Evolutionary conservation across 202 grass and related monocot genomes (phyloP).

Genomic region (Schoenoplectus triqueter): DNA sequence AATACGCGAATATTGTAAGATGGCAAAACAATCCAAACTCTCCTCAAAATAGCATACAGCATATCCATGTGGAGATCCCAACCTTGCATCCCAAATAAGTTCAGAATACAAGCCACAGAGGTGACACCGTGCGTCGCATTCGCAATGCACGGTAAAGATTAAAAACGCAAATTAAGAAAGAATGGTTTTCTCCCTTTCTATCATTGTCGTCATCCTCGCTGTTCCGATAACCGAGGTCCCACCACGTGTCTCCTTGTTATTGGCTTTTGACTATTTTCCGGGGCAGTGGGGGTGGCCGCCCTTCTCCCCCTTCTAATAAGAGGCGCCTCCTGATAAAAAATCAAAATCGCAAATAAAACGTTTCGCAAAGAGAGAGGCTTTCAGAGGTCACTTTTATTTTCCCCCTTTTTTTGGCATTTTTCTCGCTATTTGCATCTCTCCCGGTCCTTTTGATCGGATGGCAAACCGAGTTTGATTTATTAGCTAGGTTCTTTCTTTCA

Average conservation of each 20-base stretch:
- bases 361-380: not conserved
- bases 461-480: slow-evolving; percentile 21
- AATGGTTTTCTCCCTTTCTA: not conserved
- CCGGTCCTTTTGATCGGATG: not conserved
- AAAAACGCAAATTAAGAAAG: too few species aligned
- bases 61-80: not conserved
- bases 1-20: not conserved
- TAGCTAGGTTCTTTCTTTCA: not conserved
- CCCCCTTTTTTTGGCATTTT: not conserved
- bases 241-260: slow-evolving; percentile 14
- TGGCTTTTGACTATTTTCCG: not conserved
- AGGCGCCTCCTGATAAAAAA: slow-evolving; percentile 30
- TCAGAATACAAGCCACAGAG: not conserved
- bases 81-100: not conserved
- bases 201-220: slow-evolving; percentile 15
- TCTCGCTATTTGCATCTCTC: not conserved
- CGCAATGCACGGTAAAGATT: too few species aligned
- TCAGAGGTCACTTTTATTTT: not conserved
- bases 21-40: not conserved
- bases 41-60: slow-evolving; percentile 11
- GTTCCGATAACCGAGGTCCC: not conserved
- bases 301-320: slow-evolving; percentile 34
- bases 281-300: not conserved
- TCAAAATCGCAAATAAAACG: not conserved
- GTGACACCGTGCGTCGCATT: too few species aligned